Evolutionary conservation across 345 rosid genomes (phyloP).

Genomic region (Lumnitzera racemosa): DNA sequence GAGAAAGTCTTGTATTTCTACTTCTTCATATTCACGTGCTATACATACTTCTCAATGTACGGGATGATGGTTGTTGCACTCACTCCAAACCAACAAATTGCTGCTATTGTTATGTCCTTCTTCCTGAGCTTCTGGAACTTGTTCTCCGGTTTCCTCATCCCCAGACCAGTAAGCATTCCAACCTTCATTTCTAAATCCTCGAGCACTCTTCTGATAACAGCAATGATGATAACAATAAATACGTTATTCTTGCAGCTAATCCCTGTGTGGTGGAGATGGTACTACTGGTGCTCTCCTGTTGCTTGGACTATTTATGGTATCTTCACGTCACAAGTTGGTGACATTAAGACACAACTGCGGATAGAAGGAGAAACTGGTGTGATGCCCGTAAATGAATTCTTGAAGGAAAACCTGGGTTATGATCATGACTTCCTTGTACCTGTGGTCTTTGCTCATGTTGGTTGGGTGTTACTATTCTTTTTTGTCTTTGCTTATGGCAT

Average conservation of each 20-base stretch:
- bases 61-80: conserved; percentile 40
- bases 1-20: conserved; percentile 26
- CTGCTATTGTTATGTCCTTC: conserved; percentile 30
- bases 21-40: conserved; percentile 42
- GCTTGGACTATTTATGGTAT: conserved; percentile 41
- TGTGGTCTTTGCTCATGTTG: conserved; percentile 24
- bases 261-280: conserved; percentile 50
- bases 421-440: conserved; percentile 25
- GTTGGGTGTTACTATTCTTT: conserved; percentile 32
- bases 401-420: conserved; percentile 22
- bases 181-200: not conserved
- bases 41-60: conserved; percentile 33
- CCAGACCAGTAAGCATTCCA: conserved; percentile 22
- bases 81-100: conserved; percentile 32
- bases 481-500: conserved; percentile 36
- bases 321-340: conserved; percentile 27
- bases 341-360: not conserved
- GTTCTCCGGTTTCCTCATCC: conserved; percentile 35
- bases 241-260: conserved; percentile 15
- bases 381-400: conserved; percentile 10
- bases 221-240: not conserved
- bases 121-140: conserved; percentile 40
- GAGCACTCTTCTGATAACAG: not conserved
- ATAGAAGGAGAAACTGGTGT: not conserved
- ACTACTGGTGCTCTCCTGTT: conserved; percentile 38